These are phyloP conservation scores for Ampelomyces quisqualis DNA, from an alignment of 2,329 filamentous ascomycete genomes.

Conservation along the genomic window DNA sequence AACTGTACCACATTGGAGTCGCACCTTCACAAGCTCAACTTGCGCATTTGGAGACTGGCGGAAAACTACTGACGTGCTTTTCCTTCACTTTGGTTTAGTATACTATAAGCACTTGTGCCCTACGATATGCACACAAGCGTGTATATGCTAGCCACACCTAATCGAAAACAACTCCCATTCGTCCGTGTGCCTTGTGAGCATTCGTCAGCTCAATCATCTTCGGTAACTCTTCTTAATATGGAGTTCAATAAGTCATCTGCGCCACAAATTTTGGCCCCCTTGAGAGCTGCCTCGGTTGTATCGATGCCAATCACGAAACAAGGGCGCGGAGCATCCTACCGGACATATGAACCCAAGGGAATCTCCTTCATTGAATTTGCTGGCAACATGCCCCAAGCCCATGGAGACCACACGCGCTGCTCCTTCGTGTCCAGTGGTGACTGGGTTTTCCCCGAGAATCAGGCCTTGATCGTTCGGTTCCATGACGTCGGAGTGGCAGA, in stretches of 20 bases:
- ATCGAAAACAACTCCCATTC: constrained; percentile 37
- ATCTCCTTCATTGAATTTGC: constrained; percentile 35
- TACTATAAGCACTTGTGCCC: too few relatives aligned
- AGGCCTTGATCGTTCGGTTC: constrained; percentile 40
- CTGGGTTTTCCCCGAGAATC: constrained; percentile 32
- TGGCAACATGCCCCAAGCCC: constrained; percentile 26
- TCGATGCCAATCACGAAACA: constrained; percentile 39
- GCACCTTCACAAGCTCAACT: too few relatives aligned
- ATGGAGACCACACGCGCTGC: constrained; percentile 29
- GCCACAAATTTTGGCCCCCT: constrained; percentile 34
- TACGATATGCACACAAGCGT: neutral
- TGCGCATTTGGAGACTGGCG: too few relatives aligned
- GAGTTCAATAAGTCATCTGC: constrained; percentile 38
- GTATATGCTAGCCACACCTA: neutral
- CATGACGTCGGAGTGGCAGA: constrained; percentile 47
- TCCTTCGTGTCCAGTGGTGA: constrained; percentile 40
- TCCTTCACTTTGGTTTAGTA: too few relatives aligned
- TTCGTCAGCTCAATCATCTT: constrained; percentile 42
- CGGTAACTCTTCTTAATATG: constrained; percentile 34
- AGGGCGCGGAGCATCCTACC: constrained; percentile 34
- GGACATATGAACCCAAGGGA: constrained; percentile 38
- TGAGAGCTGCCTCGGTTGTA: constrained; percentile 31
- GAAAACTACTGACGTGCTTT: too few relatives aligned
- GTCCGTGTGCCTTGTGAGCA: constrained; percentile 30
- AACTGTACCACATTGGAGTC: too few relatives aligned